A percentile compares a stretch with the other conserved stretches of the same genome.
These are phyloP conservation scores for Termitomyces sp. DNA, from an alignment of 768 basidiomycete genomes.

Conservation along the genomic window DNA sequence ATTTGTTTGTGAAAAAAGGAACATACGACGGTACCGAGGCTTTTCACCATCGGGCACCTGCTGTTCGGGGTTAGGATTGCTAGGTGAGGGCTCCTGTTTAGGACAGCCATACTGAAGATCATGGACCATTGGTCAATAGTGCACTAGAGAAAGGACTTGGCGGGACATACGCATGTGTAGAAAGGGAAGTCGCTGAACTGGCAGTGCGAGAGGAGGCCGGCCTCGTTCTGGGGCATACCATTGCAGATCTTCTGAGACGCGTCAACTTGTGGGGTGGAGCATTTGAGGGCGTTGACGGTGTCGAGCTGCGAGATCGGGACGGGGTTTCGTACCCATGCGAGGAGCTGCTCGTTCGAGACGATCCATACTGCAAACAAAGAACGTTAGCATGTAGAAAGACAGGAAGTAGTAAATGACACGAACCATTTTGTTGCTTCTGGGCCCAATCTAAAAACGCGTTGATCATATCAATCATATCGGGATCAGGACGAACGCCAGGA, in stretches of 20 bases:
- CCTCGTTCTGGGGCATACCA: constrained; percentile 68
- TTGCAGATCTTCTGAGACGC: constrained; percentile 62
- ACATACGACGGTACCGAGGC: constrained; percentile 50
- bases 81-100: constrained; percentile 42
- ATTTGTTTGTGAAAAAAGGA: background rate
- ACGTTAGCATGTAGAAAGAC: background rate
- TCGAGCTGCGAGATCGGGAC: constrained; percentile 59
- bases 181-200: constrained; percentile 75
- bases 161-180: constrained; percentile 62
- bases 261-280: constrained; percentile 59
- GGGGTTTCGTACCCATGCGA: constrained; percentile 73
- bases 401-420: constrained; percentile 11
- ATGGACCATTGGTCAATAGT: background rate
- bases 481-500: constrained; percentile 47
- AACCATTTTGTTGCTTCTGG: constrained; percentile 63
- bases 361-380: constrained; percentile 56
- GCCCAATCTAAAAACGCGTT: constrained; percentile 82
- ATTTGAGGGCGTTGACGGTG: constrained; percentile 52
- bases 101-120: constrained; percentile 72
- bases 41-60: constrained; percentile 39
- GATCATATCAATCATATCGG: constrained; percentile 66
- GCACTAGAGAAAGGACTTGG: background rate
- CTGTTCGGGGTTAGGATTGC: constrained; percentile 67
- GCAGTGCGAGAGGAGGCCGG: constrained; percentile 58
- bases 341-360: constrained; percentile 65